Percentiles rank a stretch among this genome's conserved stretches.
phyloP scores from a whole-genome alignment of 352 stramenopile species.

The Pilasporangium apinafurcum region DNA sequence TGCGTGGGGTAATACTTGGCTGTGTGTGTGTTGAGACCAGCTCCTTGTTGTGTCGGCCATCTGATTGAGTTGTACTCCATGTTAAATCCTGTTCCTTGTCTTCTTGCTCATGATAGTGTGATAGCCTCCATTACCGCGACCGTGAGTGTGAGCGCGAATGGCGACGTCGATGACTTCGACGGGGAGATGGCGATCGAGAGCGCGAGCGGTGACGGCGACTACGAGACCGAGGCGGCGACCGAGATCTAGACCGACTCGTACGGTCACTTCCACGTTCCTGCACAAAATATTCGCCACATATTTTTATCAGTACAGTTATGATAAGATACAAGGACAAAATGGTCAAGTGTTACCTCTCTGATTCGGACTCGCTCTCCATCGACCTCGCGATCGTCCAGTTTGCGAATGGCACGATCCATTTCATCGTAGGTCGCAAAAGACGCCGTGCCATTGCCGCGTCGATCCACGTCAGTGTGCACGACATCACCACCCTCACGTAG shows the following conservation, averaged over 20 bases:
- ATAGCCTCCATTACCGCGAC: constrained; percentile 15
- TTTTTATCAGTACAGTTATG: neutral
- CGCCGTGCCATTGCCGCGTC: constrained; percentile 46
- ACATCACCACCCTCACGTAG: constrained; percentile 52
- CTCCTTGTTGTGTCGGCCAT: no score
- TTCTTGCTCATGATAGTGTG: no score
- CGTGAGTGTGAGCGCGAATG: constrained; percentile 18
- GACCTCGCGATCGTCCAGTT: constrained; percentile 40
- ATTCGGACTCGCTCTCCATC: constrained; percentile 40
- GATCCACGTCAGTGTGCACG: constrained; percentile 59
- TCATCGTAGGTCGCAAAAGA: constrained; percentile 62
- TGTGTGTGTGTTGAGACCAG: no score
- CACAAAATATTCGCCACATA: neutral
- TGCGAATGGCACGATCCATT: constrained; percentile 44
- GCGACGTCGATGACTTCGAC: constrained; percentile 13
- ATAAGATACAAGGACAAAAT: no score
- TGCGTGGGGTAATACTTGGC: no score
- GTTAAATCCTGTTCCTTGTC: no score
- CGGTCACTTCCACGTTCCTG: constrained; percentile 5
- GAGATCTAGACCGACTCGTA: constrained; percentile 7
- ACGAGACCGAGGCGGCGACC: constrained; percentile 16
- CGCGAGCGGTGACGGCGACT: constrained; percentile 11
- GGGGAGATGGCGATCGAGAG: constrained; percentile 27
- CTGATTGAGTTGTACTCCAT: no score
- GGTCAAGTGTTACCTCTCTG: constrained; percentile 16